Percentiles rank a stretch among this genome's conserved stretches.
phyloP scores from a whole-genome alignment of 768 basidiomycete genomes.

The Rhodotorula babjevae region DNA sequence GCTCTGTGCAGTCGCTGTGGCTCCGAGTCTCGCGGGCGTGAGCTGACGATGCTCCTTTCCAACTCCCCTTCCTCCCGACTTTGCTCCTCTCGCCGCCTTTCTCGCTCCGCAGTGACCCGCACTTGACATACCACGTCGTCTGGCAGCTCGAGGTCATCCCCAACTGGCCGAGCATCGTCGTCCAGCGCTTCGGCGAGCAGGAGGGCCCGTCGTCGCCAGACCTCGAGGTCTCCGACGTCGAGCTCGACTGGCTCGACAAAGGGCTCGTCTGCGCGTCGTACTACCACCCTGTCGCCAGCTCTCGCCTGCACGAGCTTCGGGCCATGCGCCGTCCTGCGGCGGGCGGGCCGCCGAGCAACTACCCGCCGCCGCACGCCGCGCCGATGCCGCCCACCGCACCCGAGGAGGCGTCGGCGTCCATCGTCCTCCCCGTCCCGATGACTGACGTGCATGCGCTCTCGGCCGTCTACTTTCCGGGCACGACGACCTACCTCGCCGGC shows the following conservation, averaged over 20 bases:
- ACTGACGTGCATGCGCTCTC: background rate
- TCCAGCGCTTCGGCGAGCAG: slow-evolving; percentile 13
- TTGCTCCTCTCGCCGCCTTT: background rate
- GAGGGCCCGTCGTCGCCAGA: background rate
- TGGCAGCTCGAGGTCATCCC: slow-evolving; percentile 28
- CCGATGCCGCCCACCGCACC: too few species aligned
- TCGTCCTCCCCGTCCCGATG: too few species aligned
- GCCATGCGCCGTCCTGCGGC: background rate
- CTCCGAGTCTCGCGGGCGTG: too few species aligned
- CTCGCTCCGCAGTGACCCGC: background rate
- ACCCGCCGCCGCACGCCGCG: too few species aligned
- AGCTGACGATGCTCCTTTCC: too few species aligned
- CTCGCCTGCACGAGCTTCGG: slow-evolving; percentile 7
- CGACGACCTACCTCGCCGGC: background rate
- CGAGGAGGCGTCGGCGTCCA: too few species aligned
- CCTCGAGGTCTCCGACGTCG: slow-evolving; percentile 3
- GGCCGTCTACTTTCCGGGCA: background rate
- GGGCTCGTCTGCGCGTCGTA: slow-evolving; percentile 7
- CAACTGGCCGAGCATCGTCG: slow-evolving; percentile 9
- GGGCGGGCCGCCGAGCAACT: too few species aligned
- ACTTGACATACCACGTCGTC: slow-evolving; percentile 20
- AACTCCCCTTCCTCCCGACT: background rate
- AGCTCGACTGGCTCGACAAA: slow-evolving; percentile 31
- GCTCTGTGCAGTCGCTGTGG: too few species aligned
- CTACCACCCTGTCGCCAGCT: slow-evolving; percentile 17